A percentile compares a stretch with the other conserved stretches of the same genome.
Conservation (phyloP, 441 rosid genomes). For the Cnidoscolus chayamansa region DNA sequence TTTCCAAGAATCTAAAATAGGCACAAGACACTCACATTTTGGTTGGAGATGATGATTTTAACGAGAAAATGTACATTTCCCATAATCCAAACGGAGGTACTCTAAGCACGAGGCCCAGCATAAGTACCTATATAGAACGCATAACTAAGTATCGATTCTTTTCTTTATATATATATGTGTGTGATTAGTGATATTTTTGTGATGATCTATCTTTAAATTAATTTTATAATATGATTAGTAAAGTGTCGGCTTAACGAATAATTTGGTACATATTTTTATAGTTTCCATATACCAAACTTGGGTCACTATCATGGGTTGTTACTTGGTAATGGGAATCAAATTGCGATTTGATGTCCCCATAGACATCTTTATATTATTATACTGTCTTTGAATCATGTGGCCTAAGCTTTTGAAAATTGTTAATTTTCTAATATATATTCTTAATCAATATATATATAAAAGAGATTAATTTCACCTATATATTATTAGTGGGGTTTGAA, state of each 20-base stretch:
- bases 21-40: background rate
- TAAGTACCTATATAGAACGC: background rate
- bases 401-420: background rate
- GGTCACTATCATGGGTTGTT: slow-evolving; percentile 18
- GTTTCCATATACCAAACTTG: slow-evolving; percentile 6
- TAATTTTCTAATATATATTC: too few species aligned
- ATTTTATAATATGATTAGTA: too few species aligned
- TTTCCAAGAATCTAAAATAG: slow-evolving; percentile 26
- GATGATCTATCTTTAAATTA: background rate
- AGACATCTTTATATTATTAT: background rate
- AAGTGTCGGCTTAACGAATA: background rate
- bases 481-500: too few species aligned
- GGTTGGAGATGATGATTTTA: too few species aligned
- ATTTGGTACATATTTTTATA: too few species aligned
- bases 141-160: background rate
- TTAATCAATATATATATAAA: too few species aligned
- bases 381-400: background rate
- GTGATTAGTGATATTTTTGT: background rate
- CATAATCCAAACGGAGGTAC: slow-evolving; percentile 28
- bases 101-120: slow-evolving; percentile 17
- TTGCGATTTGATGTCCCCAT: slow-evolving; percentile 2
- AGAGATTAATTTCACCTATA: too few species aligned
- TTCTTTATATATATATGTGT: too few species aligned
- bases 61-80: slow-evolving; percentile 21
- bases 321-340: slow-evolving; percentile 19